phyloP scores from a whole-genome alignment of 2,329 filamentous ascomycete species.

The Biscogniauxia sp. region DNA sequence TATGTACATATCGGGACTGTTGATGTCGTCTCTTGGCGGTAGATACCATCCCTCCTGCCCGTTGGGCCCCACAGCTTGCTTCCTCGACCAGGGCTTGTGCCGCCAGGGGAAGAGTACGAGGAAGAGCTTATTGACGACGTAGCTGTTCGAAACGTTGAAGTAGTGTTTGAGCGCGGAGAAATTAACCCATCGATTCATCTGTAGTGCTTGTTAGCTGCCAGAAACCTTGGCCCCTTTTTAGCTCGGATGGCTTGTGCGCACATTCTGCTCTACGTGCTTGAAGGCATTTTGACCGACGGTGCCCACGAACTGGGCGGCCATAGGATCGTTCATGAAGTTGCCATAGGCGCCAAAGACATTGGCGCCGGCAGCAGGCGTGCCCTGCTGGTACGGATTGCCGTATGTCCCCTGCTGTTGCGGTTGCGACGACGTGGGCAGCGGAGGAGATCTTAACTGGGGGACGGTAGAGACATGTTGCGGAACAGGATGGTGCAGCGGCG shows the following conservation, averaged over 20 bases:
- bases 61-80: constrained; percentile 70
- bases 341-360: constrained; percentile 73
- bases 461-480: constrained; percentile 98
- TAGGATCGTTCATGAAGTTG: constrained; percentile 90
- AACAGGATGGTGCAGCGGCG: constrained; percentile 93
- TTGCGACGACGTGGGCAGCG: constrained; percentile 69
- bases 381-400: constrained; percentile 73
- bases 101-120: constrained; percentile 97
- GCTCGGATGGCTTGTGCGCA: constrained; percentile 42
- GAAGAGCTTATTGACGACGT: constrained; percentile 89
- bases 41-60: constrained; percentile 77
- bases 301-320: constrained; percentile 86
- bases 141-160: constrained; percentile 98
- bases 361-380: constrained; percentile 44
- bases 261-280: constrained; percentile 92
- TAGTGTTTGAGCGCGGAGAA: constrained; percentile 95
- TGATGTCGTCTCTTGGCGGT: constrained; percentile 90
- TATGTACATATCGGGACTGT: constrained; percentile 99
- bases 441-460: constrained; percentile 92
- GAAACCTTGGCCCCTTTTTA: neutral
- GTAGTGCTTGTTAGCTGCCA: constrained; percentile 8
- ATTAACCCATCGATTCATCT: constrained; percentile 75
- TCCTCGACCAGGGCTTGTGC: constrained; percentile 95
- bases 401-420: constrained; percentile 65
- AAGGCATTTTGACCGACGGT: constrained; percentile 92